Base-by-base conservation (phyloP, 2,329 filamentous ascomycete species). In the Penicillium occitanis region DNA sequence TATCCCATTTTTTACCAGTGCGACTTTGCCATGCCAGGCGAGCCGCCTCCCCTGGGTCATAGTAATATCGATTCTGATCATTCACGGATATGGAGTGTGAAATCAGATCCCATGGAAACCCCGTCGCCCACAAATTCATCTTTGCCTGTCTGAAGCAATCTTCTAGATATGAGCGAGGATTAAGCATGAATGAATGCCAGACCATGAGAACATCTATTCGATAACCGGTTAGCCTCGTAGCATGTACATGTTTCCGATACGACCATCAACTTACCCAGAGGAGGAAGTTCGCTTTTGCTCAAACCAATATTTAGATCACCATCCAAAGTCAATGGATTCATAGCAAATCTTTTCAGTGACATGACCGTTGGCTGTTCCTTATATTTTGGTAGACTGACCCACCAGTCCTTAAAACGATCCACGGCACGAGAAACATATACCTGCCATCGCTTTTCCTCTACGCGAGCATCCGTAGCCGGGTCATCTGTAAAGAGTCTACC, bases 101-200 rank as follows among this genome's bases (percentile, higher is more conserved):
- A 58, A 90, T 78, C 0, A 82, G 74, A 5, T 79, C 69, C 90
- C 89, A 93, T 0, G 90, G 91, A 68, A 93, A 83, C 0, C 85
- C 84, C 0, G 83, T 81, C 1, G 79, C 78, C 87, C 90, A 92
- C 1, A 84, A 71, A 4, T 85, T 74, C 11, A 83, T 77, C 59
- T 81, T 78, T 0, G 85, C 85, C 25, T 80, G 76, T 2, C 88
- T 82, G 59, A 91, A 78, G 71, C 87, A 88, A 72, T 93, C 90
- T 70, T 92, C 89, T 3, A 91, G 82, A 72, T 88, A 93, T 22
- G 80, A 81, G 42, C 87, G 81, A 0, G 90, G 90, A 69, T 92
- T 93, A 5, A 93, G 84, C 84, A 91, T 88, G 71, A 91, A 90
- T 0, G 89, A 80, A 74, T 93, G 91, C 88, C 89, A 91, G 0